Conservation (phyloP, 1,284 basidiomycete species). For the Inonotus hispidus region DNA sequence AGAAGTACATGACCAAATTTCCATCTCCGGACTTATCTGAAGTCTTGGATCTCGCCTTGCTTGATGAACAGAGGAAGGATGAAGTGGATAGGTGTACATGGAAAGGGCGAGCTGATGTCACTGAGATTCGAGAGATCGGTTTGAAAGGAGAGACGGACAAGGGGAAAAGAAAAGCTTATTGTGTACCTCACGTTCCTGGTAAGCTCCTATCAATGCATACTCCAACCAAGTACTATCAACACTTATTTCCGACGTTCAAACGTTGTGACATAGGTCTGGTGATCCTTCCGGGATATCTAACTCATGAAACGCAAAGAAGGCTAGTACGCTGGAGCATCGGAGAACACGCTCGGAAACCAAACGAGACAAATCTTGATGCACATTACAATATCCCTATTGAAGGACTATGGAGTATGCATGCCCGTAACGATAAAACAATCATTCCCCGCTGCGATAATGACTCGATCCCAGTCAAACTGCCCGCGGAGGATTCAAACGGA, state of each 20-base stretch:
- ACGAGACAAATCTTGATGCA: slow-evolving; percentile 81
- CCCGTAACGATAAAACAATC: slow-evolving; percentile 35
- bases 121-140: slow-evolving; percentile 32
- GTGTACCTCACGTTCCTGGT: slow-evolving; percentile 54
- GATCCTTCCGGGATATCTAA: slow-evolving; percentile 68
- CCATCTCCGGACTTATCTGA: slow-evolving; percentile 65
- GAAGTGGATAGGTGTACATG: slow-evolving; percentile 44
- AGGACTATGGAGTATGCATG: slow-evolving; percentile 68
- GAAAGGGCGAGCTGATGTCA: slow-evolving; percentile 38
- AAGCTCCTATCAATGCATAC: slow-evolving; percentile 23
- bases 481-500: slow-evolving; percentile 33
- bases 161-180: slow-evolving; percentile 36
- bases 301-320: slow-evolving; percentile 51
- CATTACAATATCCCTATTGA: slow-evolving; percentile 72
- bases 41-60: slow-evolving; percentile 58
- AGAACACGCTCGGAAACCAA: slow-evolving; percentile 72
- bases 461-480: not conserved
- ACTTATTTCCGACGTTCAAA: not conserved
- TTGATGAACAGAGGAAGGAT: slow-evolving; percentile 34
- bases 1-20: slow-evolving; percentile 69
- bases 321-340: slow-evolving; percentile 67
- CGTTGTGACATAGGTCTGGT: slow-evolving; percentile 59
- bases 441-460: slow-evolving; percentile 26
- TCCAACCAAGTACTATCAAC: too few species aligned
- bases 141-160: slow-evolving; percentile 18